Evolutionary conservation across 2,329 filamentous ascomycete genomes (phyloP).

Genomic region (Colletotrichum costaricense): DNA sequence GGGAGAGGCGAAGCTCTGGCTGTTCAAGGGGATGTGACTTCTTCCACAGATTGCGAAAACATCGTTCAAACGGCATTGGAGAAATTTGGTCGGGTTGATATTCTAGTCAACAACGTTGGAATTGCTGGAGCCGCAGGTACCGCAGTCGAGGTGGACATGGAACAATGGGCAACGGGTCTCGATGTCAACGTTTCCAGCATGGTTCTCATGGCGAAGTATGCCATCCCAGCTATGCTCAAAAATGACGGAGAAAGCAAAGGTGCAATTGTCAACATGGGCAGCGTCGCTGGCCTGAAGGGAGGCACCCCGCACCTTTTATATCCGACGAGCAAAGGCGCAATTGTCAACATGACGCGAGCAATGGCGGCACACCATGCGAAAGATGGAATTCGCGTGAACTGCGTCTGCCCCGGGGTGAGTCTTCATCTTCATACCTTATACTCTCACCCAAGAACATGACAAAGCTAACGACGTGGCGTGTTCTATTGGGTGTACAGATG

Average conservation of each 20-base stretch:
- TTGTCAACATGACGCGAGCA: slow-evolving; percentile 58
- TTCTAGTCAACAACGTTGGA: slow-evolving; percentile 75
- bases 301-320: slow-evolving; percentile 53
- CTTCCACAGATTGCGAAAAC: slow-evolving; percentile 59
- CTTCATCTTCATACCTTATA: neutral
- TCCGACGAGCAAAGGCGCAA: slow-evolving; percentile 53
- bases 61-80: slow-evolving; percentile 54
- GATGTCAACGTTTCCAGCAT: slow-evolving; percentile 48
- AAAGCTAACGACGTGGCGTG: neutral
- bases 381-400: slow-evolving; percentile 29
- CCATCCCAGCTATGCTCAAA: slow-evolving; percentile 41
- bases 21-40: slow-evolving; percentile 65
- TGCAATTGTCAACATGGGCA: slow-evolving; percentile 71
- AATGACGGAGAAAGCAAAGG: slow-evolving; percentile 62
- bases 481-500: slow-evolving; percentile 44
- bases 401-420: slow-evolving; percentile 60
- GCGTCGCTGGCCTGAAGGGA: slow-evolving; percentile 65
- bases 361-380: slow-evolving; percentile 57
- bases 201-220: slow-evolving; percentile 35
- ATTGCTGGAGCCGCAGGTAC: slow-evolving; percentile 69
- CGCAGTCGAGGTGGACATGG: slow-evolving; percentile 70
- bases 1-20: slow-evolving; percentile 54
- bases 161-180: slow-evolving; percentile 65
- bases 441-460: neutral
- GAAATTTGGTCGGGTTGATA: slow-evolving; percentile 67